Conservation (phyloP, 2,329 filamentous ascomycete genomes). For the Biscogniauxia sp. region DNA sequence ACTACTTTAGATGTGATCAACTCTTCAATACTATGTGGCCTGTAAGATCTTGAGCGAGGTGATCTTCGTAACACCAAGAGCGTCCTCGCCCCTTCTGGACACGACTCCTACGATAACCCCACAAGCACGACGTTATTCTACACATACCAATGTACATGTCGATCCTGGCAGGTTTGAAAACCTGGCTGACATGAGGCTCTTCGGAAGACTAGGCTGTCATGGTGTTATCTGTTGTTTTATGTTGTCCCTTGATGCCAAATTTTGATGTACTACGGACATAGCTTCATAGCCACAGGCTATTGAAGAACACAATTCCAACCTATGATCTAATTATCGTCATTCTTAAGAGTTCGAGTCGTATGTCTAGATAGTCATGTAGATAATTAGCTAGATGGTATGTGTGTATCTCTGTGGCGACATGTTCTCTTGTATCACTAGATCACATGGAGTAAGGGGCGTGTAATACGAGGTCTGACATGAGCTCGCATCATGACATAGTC, state of each 20-base stretch:
- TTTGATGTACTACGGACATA: neutral
- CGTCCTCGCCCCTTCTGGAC: neutral
- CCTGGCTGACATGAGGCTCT: neutral
- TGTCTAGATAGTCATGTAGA: neutral
- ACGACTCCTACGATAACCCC: neutral
- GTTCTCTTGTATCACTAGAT: neutral
- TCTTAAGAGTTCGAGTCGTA: neutral
- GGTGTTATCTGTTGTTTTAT: neutral
- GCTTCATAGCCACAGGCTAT: neutral
- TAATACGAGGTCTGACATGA: neutral
- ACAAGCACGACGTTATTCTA: neutral
- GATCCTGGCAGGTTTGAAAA: neutral
- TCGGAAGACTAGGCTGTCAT: neutral
- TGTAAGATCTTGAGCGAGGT: neutral
- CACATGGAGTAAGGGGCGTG: neutral
- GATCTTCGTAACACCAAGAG: neutral
- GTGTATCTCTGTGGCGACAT: neutral
- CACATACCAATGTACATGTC: neutral
- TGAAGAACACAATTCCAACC: neutral
- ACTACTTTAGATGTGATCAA: neutral
- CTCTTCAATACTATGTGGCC: neutral
- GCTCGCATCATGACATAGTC: neutral
- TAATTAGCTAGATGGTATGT: neutral
- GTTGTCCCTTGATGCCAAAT: too few relatives aligned
- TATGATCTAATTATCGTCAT: neutral